Conservation (phyloP, 805 yeast species). For the Yarrowia sp. region DNA sequence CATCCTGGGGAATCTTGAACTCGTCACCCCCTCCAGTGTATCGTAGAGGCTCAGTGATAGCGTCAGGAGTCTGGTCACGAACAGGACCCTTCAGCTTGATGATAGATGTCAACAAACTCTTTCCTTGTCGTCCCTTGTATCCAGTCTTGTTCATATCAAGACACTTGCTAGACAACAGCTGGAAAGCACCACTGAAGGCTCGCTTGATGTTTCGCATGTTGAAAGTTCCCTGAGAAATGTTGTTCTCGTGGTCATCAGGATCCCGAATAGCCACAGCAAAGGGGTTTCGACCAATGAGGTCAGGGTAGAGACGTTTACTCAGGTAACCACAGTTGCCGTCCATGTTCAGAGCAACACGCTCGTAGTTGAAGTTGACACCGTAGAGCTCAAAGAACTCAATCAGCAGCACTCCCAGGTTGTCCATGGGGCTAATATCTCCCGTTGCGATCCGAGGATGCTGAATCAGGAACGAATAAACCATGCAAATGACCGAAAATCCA, state of each 20-base stretch:
- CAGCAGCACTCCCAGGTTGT: conserved; percentile 82
- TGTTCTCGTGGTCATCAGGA: conserved; percentile 84
- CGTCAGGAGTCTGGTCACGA: conserved; percentile 55
- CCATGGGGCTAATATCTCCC: conserved; percentile 66
- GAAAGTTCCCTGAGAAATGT: conserved; percentile 84
- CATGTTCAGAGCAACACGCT: conserved; percentile 72
- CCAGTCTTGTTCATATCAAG: conserved; percentile 72
- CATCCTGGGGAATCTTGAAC: conserved; percentile 30
- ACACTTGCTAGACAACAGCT: conserved; percentile 73
- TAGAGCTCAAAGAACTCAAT: conserved; percentile 93
- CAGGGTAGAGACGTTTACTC: conserved; percentile 61
- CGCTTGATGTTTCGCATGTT: conserved; percentile 79
- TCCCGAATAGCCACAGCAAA: conserved; percentile 83
- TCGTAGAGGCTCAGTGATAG: conserved; percentile 59
- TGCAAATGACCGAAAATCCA: conserved; percentile 89
- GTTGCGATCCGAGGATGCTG: conserved; percentile 81
- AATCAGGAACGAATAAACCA: conserved; percentile 77
- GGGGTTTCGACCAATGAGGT: conserved; percentile 59
- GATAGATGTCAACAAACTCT: conserved; percentile 79
- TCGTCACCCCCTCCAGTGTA: conserved; percentile 26
- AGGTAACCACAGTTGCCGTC: conserved; percentile 66
- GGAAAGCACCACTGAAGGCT: conserved; percentile 89
- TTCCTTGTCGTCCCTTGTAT: conserved; percentile 70
- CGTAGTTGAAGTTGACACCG: conserved; percentile 89
- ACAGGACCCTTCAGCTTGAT: conserved; percentile 75